Base-by-base conservation (phyloP, 1,139 yeast genomes). In the Magnusiomyces magnusii region DNA sequence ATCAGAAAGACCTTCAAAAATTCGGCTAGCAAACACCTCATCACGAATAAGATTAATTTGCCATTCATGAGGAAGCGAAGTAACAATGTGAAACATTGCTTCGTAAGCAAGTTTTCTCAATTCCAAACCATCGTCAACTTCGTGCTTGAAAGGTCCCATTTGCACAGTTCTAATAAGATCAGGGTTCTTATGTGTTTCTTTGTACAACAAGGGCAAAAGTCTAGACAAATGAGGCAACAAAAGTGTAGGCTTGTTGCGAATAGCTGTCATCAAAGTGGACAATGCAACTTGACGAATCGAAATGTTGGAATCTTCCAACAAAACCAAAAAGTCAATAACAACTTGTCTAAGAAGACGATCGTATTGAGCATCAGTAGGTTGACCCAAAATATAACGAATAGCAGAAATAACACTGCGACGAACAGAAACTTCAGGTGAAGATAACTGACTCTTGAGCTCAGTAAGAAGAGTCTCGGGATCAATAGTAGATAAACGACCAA, bases 141-240 rank as follows among this genome's bases (percentile, higher is more conserved):
- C 84, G 68, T 87, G 92, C 67, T 87, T 87, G 75, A 87, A 88
- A 0, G 96, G 96, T 0, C 97, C 97, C 84, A 90, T 87, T 54
- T 86, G 87, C 49, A 89, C 85, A 15, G 79, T 75, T 59, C 85
- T 84, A 56, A 87, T 81, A 66, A 84, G 84, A 57, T 79, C 79
- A 31, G 77, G 78, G 63, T 81, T 82, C 1, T 86, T 77, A 19
- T 73, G 74, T 47, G 89, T 77, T 66, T 87, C 91, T 21, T 75
- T 76, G 64, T 79, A 80, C 3, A 87, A 72, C 1, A 73, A 69
- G 0, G 86, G 84, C 50, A 86, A 70, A 57, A 86, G 77, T 53
- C 76, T 74, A 19, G 79, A 73, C 62, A 84, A 71, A 57, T 77
- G 75, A 1, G 83, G 80, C 13, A 80, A 72, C 19, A 85, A 74